These are phyloP conservation scores for Monascus ruber DNA, from an alignment of 2,329 filamentous ascomycete genomes.

Conservation along the genomic window DNA sequence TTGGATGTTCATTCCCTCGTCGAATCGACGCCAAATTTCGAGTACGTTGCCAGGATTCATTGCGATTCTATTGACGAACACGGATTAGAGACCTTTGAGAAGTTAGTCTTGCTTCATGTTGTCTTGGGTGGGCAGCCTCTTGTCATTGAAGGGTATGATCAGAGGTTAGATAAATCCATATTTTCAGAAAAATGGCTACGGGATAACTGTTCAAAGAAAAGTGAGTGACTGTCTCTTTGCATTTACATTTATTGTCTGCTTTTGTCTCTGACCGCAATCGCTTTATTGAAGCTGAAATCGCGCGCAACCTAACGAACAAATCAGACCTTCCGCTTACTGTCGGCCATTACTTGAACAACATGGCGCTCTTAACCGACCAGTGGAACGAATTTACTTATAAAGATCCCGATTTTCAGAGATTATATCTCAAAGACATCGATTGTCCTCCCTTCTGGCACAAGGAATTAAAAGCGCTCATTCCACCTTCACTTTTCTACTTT, in stretches of 20 bases:
- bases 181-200: slow-evolving; percentile 76
- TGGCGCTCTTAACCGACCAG: slow-evolving; percentile 73
- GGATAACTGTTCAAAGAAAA: slow-evolving; percentile 65
- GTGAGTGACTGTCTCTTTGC: slow-evolving; percentile 35
- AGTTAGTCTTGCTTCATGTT: slow-evolving; percentile 71
- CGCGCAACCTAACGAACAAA: slow-evolving; percentile 66
- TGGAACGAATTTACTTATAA: slow-evolving; percentile 66
- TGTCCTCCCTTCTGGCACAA: slow-evolving; percentile 81
- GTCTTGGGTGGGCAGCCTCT: slow-evolving; percentile 76
- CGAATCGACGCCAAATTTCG: slow-evolving; percentile 69
- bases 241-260: not conserved
- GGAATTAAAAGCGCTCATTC: slow-evolving; percentile 64
- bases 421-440: slow-evolving; percentile 96
- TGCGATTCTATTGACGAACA: slow-evolving; percentile 66
- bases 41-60: slow-evolving; percentile 72
- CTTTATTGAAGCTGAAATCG: slow-evolving; percentile 56
- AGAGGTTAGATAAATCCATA: slow-evolving; percentile 59
- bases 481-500: slow-evolving; percentile 75
- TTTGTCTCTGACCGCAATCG: slow-evolving; percentile 7
- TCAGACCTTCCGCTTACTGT: slow-evolving; percentile 72
- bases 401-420: slow-evolving; percentile 67
- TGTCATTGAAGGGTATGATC: slow-evolving; percentile 80
- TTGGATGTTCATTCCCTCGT: slow-evolving; percentile 68
- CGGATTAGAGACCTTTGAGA: slow-evolving; percentile 70
- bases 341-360: slow-evolving; percentile 79